Percentiles rank a stretch among this genome's conserved stretches.
Evolutionary conservation across 306 rosid genomes (phyloP).

Genomic region (Mimosa pudica): DNA sequence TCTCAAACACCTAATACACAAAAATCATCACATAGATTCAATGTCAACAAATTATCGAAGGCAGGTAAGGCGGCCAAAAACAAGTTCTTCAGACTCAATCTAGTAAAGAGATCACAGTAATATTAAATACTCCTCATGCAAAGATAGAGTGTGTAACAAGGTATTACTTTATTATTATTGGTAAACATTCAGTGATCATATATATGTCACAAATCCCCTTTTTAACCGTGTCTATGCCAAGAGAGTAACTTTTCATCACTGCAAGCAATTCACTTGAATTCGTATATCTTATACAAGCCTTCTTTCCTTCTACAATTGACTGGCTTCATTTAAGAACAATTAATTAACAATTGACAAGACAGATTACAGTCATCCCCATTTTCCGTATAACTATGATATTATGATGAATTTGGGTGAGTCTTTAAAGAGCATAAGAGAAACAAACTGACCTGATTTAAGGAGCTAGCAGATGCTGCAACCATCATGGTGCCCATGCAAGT

Average conservation of each 20-base stretch:
- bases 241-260: neutral
- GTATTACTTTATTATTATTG: conserved; percentile 2
- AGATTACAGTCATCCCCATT: neutral
- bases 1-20: conserved; percentile 69
- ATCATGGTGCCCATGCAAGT: conserved; percentile 97
- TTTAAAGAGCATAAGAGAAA: neutral
- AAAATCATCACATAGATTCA: conserved; percentile 16
- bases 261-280: conserved; percentile 1
- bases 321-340: neutral
- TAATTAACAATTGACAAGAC: neutral
- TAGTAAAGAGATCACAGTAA: neutral
- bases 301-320: neutral
- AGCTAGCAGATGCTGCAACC: conserved; percentile 95
- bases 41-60: conserved; percentile 20
- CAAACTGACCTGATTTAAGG: conserved; percentile 83
- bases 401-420: neutral
- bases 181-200: neutral
- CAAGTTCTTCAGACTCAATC: neutral
- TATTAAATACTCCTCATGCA: neutral
- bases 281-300: neutral
- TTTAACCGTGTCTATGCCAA: conserved; percentile 10
- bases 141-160: conserved; percentile 3
- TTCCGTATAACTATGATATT: neutral
- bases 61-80: conserved; percentile 3
- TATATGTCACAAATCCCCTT: neutral